Conservation (phyloP, 257 asterid species). For the Jasminum sambac region DNA sequence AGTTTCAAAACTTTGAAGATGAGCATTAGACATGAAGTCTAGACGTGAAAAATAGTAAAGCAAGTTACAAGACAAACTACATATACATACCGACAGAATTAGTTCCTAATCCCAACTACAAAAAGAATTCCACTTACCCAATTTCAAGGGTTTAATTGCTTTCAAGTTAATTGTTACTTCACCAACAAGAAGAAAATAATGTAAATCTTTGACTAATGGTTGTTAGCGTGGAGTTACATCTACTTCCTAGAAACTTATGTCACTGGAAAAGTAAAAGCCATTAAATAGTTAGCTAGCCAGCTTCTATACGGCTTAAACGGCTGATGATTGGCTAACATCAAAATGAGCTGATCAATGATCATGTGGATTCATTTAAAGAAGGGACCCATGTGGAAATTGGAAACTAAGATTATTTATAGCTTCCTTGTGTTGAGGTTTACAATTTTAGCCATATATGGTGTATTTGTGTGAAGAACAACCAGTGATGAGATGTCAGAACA, state of each 20-base stretch:
- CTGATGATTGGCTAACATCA: background rate
- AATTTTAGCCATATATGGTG: background rate
- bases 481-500: background rate
- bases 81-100: background rate
- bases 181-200: background rate
- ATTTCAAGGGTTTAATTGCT: background rate
- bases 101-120: conserved; percentile 8
- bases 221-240: conserved; percentile 1
- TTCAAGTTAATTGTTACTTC: background rate
- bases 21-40: too few relatives aligned
- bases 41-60: too few relatives aligned
- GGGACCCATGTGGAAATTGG: background rate
- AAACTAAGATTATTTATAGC: background rate
- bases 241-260: background rate
- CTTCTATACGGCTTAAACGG: background rate
- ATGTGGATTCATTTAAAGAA: too few relatives aligned
- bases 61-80: background rate
- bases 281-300: background rate
- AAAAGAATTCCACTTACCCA: background rate
- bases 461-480: background rate
- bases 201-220: background rate
- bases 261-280: background rate
- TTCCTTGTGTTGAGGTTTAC: background rate
- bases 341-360: too few relatives aligned
- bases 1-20: too few relatives aligned